These are phyloP conservation scores for Saturnispora ahearnii DNA, from an alignment of 805 yeast genomes.

Conservation along the genomic window DNA sequence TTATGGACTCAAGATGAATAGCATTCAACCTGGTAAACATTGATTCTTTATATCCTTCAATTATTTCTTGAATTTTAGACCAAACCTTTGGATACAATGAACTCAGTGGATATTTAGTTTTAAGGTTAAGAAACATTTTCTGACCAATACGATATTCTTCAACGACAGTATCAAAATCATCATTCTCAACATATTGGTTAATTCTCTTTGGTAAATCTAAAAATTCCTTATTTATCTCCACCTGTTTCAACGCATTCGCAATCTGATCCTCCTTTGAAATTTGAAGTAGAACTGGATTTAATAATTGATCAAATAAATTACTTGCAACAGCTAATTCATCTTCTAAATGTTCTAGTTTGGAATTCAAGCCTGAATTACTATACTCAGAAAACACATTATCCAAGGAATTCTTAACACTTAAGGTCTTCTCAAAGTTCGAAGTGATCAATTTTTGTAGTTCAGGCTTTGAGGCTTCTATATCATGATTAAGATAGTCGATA, in stretches of 20 bases:
- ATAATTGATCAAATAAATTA: slow-evolving; percentile 39
- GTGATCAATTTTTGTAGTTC: slow-evolving; percentile 45
- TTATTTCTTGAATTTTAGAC: slow-evolving; percentile 43
- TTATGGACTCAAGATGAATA: slow-evolving; percentile 25
- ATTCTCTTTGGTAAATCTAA: slow-evolving; percentile 51
- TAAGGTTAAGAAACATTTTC: slow-evolving; percentile 12
- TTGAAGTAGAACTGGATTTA: slow-evolving; percentile 52
- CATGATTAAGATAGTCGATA: slow-evolving; percentile 38
- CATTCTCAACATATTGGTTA: slow-evolving; percentile 32
- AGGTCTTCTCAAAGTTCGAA: slow-evolving; percentile 54
- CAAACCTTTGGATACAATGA: slow-evolving; percentile 43
- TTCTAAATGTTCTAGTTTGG: slow-evolving; percentile 18
- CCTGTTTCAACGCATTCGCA: slow-evolving; percentile 39
- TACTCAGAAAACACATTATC: slow-evolving; percentile 54
- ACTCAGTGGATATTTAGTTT: slow-evolving; percentile 10
- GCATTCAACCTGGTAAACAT: slow-evolving; percentile 43
- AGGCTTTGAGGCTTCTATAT: slow-evolving; percentile 40
- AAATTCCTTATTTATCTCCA: slow-evolving; percentile 43
- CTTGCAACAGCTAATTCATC: slow-evolving; percentile 41
- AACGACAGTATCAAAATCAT: slow-evolving; percentile 50
- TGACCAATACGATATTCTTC: slow-evolving; percentile 48
- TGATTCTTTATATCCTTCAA: slow-evolving; percentile 44
- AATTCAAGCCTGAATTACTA: slow-evolving; percentile 22
- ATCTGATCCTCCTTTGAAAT: slow-evolving; percentile 40
- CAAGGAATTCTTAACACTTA: slow-evolving; percentile 52